phyloP scores from a whole-genome alignment of 31 red algal species.

The Bonnemaisonia californica region DNA sequence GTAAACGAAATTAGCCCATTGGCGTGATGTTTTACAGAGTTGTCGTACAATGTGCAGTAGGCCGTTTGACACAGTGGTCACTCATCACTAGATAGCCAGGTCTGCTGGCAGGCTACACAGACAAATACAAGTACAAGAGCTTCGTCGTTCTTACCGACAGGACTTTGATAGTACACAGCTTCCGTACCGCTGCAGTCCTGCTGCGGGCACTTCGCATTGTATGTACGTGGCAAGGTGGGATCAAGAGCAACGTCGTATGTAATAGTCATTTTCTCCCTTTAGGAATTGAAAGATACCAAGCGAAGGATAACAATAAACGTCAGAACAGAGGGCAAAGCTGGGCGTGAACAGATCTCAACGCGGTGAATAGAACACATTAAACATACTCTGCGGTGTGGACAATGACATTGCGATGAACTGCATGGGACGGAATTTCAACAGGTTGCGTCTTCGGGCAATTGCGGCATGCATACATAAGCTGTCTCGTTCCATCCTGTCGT shows the following conservation, averaged over 20 bases:
- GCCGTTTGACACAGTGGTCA: conserved; percentile 9
- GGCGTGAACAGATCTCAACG: too few species aligned
- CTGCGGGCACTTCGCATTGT: conserved; percentile 71
- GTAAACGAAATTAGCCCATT: background rate
- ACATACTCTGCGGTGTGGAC: conserved; percentile 80
- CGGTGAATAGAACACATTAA: too few species aligned
- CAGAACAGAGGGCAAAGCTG: too few species aligned
- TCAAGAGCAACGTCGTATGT: conserved; percentile 81
- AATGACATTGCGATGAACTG: conserved; percentile 88
- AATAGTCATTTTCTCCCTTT: conserved; percentile 76
- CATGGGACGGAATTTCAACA: conserved; percentile 43
- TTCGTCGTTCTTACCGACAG: conserved; percentile 87
- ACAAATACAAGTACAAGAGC: conserved; percentile 87
- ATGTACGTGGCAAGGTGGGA: conserved; percentile 83
- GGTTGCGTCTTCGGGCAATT: conserved; percentile 62
- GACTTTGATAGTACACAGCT: conserved; percentile 95
- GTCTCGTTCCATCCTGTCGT: conserved; percentile 46
- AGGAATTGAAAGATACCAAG: background rate
- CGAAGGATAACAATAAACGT: background rate
- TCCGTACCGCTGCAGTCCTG: conserved; percentile 65
- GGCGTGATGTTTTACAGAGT: too few species aligned
- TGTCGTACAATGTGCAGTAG: too few species aligned
- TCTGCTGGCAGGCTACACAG: conserved; percentile 67
- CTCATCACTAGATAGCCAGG: conserved; percentile 90
- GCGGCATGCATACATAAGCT: conserved; percentile 82